phyloP scores from a whole-genome alignment of 1,284 basidiomycete genomes.

The Coniophora puteana region DNA sequence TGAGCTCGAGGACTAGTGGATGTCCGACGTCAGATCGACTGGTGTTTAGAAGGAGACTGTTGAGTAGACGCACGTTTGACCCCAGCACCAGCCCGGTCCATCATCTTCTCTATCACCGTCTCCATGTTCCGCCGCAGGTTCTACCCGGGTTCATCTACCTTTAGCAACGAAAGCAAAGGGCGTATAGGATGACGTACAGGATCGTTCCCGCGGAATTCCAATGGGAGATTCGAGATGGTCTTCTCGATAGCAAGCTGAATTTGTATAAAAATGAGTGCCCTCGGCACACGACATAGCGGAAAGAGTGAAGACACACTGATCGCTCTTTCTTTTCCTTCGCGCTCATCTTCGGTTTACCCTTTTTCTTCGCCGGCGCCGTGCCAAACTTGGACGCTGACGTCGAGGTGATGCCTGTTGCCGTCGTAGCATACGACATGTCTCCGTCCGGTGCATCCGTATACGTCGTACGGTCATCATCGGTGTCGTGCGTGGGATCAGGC shows the following conservation, averaged over 20 bases:
- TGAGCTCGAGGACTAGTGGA: slow-evolving; percentile 69
- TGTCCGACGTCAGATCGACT: slow-evolving; percentile 1
- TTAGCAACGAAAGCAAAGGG: slow-evolving; percentile 1
- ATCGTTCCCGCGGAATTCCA: slow-evolving; percentile 89
- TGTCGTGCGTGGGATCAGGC: slow-evolving; percentile 19
- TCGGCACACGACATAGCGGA: not conserved
- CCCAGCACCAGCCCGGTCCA: slow-evolving; percentile 51
- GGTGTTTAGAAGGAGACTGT: slow-evolving; percentile 4
- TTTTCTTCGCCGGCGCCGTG: slow-evolving; percentile 49
- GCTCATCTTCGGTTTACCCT: slow-evolving; percentile 64
- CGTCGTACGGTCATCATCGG: slow-evolving; percentile 40
- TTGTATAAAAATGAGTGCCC: not conserved
- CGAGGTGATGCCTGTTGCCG: slow-evolving; percentile 32
- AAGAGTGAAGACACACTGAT: slow-evolving; percentile 47
- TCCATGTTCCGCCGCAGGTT: slow-evolving; percentile 76
- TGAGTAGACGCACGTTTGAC: slow-evolving; percentile 48
- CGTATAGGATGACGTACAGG: slow-evolving; percentile 46
- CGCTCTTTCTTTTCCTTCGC: slow-evolving; percentile 84
- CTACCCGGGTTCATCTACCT: slow-evolving; percentile 29
- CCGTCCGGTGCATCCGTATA: slow-evolving; percentile 32
- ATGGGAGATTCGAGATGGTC: slow-evolving; percentile 75
- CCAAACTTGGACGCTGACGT: slow-evolving; percentile 37
- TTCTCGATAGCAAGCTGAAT: slow-evolving; percentile 63
- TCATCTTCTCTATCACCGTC: slow-evolving; percentile 65
- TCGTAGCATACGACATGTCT: slow-evolving; percentile 36